These are phyloP conservation scores for Calonectria pseudoturangicola DNA, from an alignment of 2,329 filamentous ascomycete genomes.

Conservation along the genomic window DNA sequence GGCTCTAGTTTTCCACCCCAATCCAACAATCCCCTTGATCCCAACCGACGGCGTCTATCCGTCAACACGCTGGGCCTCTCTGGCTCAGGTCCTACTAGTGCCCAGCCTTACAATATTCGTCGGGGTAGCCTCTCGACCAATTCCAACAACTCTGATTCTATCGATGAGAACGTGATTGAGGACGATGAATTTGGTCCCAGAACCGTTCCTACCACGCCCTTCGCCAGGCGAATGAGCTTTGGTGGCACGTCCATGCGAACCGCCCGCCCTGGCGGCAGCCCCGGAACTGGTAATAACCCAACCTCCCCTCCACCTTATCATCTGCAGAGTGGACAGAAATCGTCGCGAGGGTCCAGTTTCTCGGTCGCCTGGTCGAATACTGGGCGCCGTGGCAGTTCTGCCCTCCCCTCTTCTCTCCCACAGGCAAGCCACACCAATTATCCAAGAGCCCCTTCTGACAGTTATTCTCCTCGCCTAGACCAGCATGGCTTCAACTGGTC, in stretches of 20 bases:
- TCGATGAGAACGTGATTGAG: conserved; percentile 84
- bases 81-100: conserved; percentile 78
- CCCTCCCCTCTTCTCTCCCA: conserved; percentile 57
- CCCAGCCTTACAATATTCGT: conserved; percentile 71
- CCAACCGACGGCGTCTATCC: conserved; percentile 81
- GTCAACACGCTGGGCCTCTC: conserved; percentile 85
- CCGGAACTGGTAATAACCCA: conserved; percentile 78
- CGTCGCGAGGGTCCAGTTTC: conserved; percentile 56
- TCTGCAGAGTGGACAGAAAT: conserved; percentile 58
- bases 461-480: conserved; percentile 78
- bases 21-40: conserved; percentile 67
- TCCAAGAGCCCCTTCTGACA: conserved; percentile 79
- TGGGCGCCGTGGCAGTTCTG: conserved; percentile 62
- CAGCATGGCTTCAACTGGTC: conserved; percentile 96
- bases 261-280: conserved; percentile 72
- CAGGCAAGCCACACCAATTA: conserved; percentile 77
- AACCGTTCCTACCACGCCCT: conserved; percentile 82
- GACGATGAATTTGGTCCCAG: conserved; percentile 77
- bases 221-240: conserved; percentile 91
- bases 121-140: conserved; percentile 83
- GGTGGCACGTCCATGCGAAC: conserved; percentile 84
- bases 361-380: conserved; percentile 59
- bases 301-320: conserved; percentile 60
- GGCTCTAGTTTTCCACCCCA: conserved; percentile 65
- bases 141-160: conserved; percentile 72